A percentile compares a stretch with the other conserved stretches of the same genome.
These are phyloP conservation scores for Sphaerosporella brunnea DNA, from an alignment of 495 filamentous ascomycete species.

Conservation along the genomic window DNA sequence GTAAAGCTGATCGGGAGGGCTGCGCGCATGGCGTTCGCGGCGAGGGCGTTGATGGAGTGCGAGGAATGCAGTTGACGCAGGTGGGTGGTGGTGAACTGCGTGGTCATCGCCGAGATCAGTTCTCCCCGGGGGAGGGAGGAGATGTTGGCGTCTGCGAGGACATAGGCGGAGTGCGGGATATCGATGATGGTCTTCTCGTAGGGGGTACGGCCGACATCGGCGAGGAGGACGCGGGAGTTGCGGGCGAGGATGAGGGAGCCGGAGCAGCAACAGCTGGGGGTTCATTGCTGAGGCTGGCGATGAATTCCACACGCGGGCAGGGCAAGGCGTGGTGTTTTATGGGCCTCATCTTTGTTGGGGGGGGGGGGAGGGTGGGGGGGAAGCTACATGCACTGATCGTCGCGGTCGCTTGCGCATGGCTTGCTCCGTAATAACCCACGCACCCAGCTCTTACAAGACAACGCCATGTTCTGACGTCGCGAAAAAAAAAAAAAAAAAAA, in stretches of 20 bases:
- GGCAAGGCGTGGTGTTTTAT: too few species aligned
- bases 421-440: too few species aligned
- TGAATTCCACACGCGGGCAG: too few species aligned
- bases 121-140: neutral
- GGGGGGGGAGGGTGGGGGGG: too few species aligned
- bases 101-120: neutral
- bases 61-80: slow-evolving; percentile 2
- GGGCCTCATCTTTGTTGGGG: too few species aligned
- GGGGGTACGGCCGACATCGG: slow-evolving; percentile 38
- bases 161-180: slow-evolving; percentile 31
- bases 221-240: slow-evolving; percentile 30
- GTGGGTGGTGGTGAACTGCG: neutral
- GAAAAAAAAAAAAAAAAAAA: too few species aligned
- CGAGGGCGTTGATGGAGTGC: slow-evolving; percentile 39
- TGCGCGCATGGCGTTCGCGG: slow-evolving; percentile 38
- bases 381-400: too few species aligned
- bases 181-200: slow-evolving; percentile 31
- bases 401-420: too few species aligned
- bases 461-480: too few species aligned
- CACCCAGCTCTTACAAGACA: too few species aligned
- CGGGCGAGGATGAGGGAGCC: slow-evolving; percentile 34
- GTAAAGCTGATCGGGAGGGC: slow-evolving; percentile 45
- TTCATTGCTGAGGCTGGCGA: too few species aligned
- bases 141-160: slow-evolving; percentile 16
- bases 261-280: slow-evolving; percentile 41